phyloP scores from a whole-genome alignment of 768 basidiomycete species.

The Arthromyces matolae region DNA sequence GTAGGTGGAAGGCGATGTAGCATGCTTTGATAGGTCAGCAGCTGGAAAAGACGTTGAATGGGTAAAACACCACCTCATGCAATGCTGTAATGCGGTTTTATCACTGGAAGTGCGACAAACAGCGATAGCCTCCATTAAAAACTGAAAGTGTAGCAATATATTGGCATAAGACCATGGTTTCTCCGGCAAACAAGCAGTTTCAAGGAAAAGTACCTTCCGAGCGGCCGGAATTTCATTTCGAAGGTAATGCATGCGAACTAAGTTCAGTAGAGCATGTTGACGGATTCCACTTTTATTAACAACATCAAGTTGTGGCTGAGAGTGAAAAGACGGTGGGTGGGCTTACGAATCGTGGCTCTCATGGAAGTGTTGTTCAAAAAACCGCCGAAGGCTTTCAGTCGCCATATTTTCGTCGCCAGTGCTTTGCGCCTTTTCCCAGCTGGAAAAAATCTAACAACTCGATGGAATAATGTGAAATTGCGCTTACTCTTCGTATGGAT shows the following conservation, averaged over 20 bases:
- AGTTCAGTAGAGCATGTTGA: constrained; percentile 74
- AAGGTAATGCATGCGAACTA: constrained; percentile 75
- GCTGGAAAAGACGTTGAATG: not conserved
- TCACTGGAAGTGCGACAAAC: constrained; percentile 75
- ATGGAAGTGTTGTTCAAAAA: constrained; percentile 86
- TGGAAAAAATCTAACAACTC: constrained; percentile 22
- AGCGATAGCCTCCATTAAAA: constrained; percentile 72
- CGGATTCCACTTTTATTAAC: constrained; percentile 56
- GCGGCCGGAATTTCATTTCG: constrained; percentile 66
- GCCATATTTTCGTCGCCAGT: constrained; percentile 69
- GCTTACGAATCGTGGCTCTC: constrained; percentile 76
- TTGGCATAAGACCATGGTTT: no score
- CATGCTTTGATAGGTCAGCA: constrained; percentile 41
- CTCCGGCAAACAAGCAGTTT: no score
- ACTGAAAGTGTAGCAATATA: no score
- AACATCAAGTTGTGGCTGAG: no score
- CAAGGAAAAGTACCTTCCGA: constrained; percentile 44
- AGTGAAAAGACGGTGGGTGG: not conserved
- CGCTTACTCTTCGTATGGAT: constrained; percentile 56
- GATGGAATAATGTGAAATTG: not conserved
- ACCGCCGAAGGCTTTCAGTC: constrained; percentile 66
- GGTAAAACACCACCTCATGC: constrained; percentile 53
- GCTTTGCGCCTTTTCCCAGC: constrained; percentile 64
- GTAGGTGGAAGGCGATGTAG: constrained; percentile 64
- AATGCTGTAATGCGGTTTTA: constrained; percentile 70